phyloP scores from a whole-genome alignment of 495 filamentous ascomycete genomes.

The Trichoderma asperelloides region DNA sequence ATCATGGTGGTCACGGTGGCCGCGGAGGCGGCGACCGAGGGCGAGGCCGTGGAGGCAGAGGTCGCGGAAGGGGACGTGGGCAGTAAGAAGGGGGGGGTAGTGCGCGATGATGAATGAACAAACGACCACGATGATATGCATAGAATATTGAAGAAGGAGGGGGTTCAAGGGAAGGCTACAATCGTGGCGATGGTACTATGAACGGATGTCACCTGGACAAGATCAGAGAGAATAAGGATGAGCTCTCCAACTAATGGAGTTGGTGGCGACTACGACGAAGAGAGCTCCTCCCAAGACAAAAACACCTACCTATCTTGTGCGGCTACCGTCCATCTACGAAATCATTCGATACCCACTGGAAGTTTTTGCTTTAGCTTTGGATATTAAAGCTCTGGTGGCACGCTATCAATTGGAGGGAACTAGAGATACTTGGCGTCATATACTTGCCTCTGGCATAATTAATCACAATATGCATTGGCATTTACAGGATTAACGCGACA shows the following conservation, averaged over 20 bases:
- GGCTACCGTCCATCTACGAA: neutral
- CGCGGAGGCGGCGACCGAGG: conserved; percentile 39
- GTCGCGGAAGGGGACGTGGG: conserved; percentile 18
- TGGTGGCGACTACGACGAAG: neutral
- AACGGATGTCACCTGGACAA: neutral
- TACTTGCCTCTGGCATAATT: neutral
- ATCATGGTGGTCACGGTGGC: conserved; percentile 50
- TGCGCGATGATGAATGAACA: neutral
- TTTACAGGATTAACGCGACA: neutral
- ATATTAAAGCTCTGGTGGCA: neutral
- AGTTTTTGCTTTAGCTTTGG: neutral
- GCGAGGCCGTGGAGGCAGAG: conserved; percentile 43
- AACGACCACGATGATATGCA: neutral
- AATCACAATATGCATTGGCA: neutral
- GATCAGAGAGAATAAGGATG: neutral
- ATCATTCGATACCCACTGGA: neutral
- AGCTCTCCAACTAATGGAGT: neutral
- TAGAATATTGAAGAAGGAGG: neutral
- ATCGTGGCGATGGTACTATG: neutral
- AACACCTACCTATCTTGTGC: neutral
- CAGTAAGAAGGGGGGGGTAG: neutral
- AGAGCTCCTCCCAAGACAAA: neutral
- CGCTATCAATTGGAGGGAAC: neutral
- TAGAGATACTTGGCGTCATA: neutral
- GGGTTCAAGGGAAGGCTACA: neutral